phyloP scores from a whole-genome alignment of 2,329 filamentous ascomycete species.

The Cordyceps farinosa region DNA sequence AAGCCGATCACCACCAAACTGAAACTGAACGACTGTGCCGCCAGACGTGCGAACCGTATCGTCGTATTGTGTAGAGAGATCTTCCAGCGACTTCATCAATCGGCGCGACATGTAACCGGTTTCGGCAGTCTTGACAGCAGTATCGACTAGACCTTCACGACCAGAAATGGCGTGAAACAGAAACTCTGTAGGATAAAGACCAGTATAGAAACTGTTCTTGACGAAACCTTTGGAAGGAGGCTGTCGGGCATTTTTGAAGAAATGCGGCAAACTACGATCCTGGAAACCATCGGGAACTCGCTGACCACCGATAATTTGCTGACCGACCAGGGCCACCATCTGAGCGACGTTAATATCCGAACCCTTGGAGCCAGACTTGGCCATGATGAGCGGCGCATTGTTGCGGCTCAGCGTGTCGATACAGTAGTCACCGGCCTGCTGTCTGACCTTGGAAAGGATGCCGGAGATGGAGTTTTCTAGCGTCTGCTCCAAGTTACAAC shows the following conservation, averaged over 20 bases:
- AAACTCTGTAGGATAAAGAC: constrained; percentile 86
- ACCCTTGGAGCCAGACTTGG: constrained; percentile 93
- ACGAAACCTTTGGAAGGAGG: constrained; percentile 98
- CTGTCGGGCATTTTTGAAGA: constrained; percentile 86
- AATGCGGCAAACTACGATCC: constrained; percentile 90
- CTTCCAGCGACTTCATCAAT: constrained; percentile 96
- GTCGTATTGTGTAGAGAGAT: constrained; percentile 90
- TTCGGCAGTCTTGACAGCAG: constrained; percentile 96
- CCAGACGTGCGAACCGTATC: constrained; percentile 90
- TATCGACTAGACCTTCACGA: constrained; percentile 97
- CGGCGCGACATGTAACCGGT: constrained; percentile 99
- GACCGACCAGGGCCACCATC: constrained; percentile 96
- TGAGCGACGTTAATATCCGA: constrained; percentile 98
- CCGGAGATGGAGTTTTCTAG: constrained; percentile 88
- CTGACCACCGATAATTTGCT: constrained; percentile 93
- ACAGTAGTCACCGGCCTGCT: constrained; percentile 86
- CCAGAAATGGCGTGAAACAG: constrained; percentile 98
- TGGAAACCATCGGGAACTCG: constrained; percentile 96
- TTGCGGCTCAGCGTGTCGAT: constrained; percentile 84
- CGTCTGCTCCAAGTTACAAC: constrained; percentile 87
- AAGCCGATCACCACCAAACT: constrained; percentile 92
- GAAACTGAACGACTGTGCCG: constrained; percentile 88
- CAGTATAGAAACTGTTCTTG: constrained; percentile 93
- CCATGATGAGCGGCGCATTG: constrained; percentile 95
- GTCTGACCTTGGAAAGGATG: constrained; percentile 86